These are phyloP conservation scores for Allantophomopsis cytisporea DNA, from an alignment of 2,329 filamentous ascomycete genomes.

Conservation along the genomic window DNA sequence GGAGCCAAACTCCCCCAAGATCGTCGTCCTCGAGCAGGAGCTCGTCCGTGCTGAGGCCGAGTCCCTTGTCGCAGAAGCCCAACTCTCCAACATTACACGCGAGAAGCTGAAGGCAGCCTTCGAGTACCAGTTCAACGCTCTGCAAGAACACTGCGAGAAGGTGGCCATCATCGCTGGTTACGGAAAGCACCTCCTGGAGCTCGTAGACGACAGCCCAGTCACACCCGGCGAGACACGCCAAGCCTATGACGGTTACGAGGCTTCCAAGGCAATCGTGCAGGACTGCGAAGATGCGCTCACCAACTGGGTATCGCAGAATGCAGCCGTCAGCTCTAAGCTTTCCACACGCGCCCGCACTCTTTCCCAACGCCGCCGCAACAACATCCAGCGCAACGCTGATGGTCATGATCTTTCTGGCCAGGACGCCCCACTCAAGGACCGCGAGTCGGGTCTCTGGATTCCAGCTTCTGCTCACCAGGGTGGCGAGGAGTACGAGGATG, in stretches of 20 bases:
- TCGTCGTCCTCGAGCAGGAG: constrained; percentile 96
- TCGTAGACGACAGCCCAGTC: constrained; percentile 92
- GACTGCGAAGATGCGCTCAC: constrained; percentile 96
- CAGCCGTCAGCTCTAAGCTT: constrained; percentile 75
- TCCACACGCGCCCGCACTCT: constrained; percentile 79
- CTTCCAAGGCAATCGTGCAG: constrained; percentile 97
- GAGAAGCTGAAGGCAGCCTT: constrained; percentile 99
- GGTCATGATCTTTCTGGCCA: constrained; percentile 74
- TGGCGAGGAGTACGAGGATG: constrained; percentile 47
- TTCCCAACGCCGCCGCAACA: constrained; percentile 69
- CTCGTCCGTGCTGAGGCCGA: constrained; percentile 96
- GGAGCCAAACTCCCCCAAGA: constrained; percentile 94
- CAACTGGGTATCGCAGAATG: constrained; percentile 90
- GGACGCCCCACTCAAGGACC: constrained; percentile 64
- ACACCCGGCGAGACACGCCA: constrained; percentile 93
- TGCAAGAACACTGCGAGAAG: constrained; percentile 96
- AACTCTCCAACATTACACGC: constrained; percentile 97
- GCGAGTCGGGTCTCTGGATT: constrained; percentile 71
- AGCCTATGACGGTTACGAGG: constrained; percentile 96
- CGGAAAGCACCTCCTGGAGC: constrained; percentile 94
- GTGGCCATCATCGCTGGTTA: constrained; percentile 95
- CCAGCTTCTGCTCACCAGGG: constrained; percentile 53
- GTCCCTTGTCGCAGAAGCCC: constrained; percentile 95
- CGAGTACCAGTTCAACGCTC: constrained; percentile 93
- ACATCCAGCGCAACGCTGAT: constrained; percentile 53